Conservation (phyloP, 2,329 filamentous ascomycete genomes). For the Penicillium palitans region DNA sequence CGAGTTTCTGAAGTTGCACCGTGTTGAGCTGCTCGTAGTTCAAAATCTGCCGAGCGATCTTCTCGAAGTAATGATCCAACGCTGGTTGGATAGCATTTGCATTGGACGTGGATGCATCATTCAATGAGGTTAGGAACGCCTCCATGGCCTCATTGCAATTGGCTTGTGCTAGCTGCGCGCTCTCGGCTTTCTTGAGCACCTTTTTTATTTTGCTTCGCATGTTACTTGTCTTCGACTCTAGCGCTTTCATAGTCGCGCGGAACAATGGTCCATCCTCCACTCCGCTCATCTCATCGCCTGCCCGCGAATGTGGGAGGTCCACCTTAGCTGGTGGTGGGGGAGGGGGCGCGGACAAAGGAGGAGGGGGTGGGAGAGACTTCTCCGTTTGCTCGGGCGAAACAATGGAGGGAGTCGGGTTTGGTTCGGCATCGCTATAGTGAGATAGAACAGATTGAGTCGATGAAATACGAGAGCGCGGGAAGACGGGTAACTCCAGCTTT, state of each 20-base stretch:
- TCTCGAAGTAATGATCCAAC: constrained; percentile 96
- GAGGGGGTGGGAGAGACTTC: constrained; percentile 24
- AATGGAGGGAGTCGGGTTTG: constrained; percentile 35
- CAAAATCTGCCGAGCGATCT: constrained; percentile 88
- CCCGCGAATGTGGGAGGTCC: constrained; percentile 81
- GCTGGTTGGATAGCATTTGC: constrained; percentile 96
- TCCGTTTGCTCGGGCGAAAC: constrained; percentile 33
- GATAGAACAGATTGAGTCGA: constrained; percentile 86
- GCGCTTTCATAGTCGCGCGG: constrained; percentile 90
- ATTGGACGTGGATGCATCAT: constrained; percentile 86
- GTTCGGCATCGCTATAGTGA: constrained; percentile 71
- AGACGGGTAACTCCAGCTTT: constrained; percentile 69
- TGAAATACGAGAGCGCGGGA: constrained; percentile 76
- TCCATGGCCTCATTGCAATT: constrained; percentile 83
- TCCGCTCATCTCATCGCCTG: constrained; percentile 78
- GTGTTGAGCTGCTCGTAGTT: constrained; percentile 84
- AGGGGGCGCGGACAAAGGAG: constrained; percentile 25
- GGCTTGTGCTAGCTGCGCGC: constrained; percentile 74
- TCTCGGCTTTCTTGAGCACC: constrained; percentile 89
- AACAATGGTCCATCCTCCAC: constrained; percentile 94
- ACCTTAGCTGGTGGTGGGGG: constrained; percentile 64
- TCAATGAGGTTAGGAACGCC: constrained; percentile 79
- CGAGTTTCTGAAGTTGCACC: constrained; percentile 79
- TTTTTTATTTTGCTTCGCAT: constrained; percentile 96
- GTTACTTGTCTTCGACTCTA: constrained; percentile 94